Evolutionary conservation across 345 rosid species (phyloP), one percentile per base, ranked within the genome.

Genomic region (Barbarea vulgaris): DNA sequence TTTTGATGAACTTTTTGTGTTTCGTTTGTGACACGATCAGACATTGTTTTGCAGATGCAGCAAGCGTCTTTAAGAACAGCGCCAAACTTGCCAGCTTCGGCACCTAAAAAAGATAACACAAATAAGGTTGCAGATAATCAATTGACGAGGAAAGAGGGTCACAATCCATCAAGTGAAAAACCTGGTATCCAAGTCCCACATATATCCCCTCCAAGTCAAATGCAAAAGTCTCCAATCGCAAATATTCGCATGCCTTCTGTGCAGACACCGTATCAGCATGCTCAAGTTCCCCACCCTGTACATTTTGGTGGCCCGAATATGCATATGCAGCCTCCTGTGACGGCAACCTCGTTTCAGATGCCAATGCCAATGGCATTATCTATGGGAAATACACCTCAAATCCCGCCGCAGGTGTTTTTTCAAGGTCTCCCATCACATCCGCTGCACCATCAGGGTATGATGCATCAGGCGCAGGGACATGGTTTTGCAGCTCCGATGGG

Each of bases 391-490:
- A 82, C 85, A 36, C 85, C 86, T 25, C 93, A 85, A 73, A 83
- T 88, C 69, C 96, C 82, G 76, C 96, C 73, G 78, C 89, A 85
- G 65, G 70, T 90, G 79, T 94, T 73, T 83, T 86, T 90, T 75
- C 84, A 82, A 52, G 91, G 95, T 74, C 86, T 90, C 56, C 90
- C 84, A 33, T 72, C 86, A 9, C 97, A 86, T 77, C 88, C 87
- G 22, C 60, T 90, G 86, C 93, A 83, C 77, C 84, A 90, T 70
- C 98, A 86, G 77, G 89, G 94, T 64, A 85, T 91, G 77, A 89
- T 88, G 78, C 97, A 88, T 82, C 99, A 90, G 83, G 84, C 88
- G 11, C 98, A 87, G 82, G 88, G 93, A 65, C 70, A 90, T 82
- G 56, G 85, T 78, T 95, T 85, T 81, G 72, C 91, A 5, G 21